Base-by-base conservation (phyloP, 1,284 basidiomycete species). In the Ganoderma lucidum region DNA sequence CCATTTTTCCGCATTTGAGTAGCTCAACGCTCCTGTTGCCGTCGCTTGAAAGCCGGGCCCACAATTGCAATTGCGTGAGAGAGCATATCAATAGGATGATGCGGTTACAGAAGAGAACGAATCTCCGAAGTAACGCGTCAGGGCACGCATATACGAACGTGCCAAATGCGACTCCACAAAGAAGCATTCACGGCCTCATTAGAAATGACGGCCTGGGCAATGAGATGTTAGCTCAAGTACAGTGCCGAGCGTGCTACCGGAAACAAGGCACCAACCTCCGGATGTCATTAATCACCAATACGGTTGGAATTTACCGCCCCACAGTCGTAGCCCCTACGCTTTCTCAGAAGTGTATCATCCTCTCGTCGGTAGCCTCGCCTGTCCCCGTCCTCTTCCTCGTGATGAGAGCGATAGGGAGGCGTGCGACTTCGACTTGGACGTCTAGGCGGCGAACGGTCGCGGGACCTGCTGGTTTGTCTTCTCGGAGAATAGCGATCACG, bases 251-350 rank as follows among this genome's bases (percentile, higher is more conserved):
- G n/a, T n/a, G 28, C 61, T 56, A 53, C 51, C 42, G 19, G 19
- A 28, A 30, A 19, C 35, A 41, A 63, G 59, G 23, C 23, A 61
- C 35, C 41, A 19, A 41, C 37, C 59, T 42, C 59, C 59, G 12
- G 14, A 42, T 60, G 59, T 10, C 39, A 42, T 59, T 9, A 3
- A 41, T 23, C 1, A 61, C 59, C 12, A 61, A 61, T 61, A 30
- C 39, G 39, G 14, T 30, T 44, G 15, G 8, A 37, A 19, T n/a
- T 59, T 37, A 8, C 53, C 59, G 44, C 62, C 64, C 30, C 23
- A 55, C 62, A 76, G 64, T 75, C 74, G 63, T 71, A 71, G 56
- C 66, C 74, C 51, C 70, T 65, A 42, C 71, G 69, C 56, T 61
- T 59, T 68, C 71, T 73, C 41, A 70, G 70, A 67, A 71, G 68